These are phyloP conservation scores for Kodamaea derodonti DNA, from an alignment of 1,139 yeast species.

Conservation along the genomic window DNA sequence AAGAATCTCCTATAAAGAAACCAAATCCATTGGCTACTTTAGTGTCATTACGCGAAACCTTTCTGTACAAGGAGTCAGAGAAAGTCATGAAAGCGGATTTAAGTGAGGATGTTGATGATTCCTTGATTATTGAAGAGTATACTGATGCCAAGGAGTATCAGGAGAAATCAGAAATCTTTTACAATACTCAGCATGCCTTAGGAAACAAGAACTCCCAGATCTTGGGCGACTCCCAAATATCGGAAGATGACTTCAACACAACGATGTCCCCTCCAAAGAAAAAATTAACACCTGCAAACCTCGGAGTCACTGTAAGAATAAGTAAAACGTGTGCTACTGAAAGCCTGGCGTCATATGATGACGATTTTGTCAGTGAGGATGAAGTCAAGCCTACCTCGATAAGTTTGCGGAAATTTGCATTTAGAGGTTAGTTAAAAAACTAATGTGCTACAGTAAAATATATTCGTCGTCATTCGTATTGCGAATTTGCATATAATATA, in stretches of 20 bases:
- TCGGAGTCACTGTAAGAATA: background rate
- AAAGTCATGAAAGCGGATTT: no score
- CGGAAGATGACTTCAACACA: no score
- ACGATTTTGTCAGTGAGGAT: constrained; percentile 7
- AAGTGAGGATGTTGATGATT: constrained; percentile 10
- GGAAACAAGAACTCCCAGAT: no score
- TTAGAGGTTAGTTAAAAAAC: constrained; percentile 12
- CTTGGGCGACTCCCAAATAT: no score
- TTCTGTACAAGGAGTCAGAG: constrained; percentile 20
- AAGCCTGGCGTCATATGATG: constrained; percentile 5
- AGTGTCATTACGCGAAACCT: constrained; percentile 24
- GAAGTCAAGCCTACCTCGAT: constrained; percentile 1
- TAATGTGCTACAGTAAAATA: no score
- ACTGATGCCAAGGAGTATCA: no score
- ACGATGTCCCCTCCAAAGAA: no score
- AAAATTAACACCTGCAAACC: constrained; percentile 1
- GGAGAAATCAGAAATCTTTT: no score
- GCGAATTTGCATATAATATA: no score
- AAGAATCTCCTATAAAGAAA: constrained; percentile 39
- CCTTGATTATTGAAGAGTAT: no score
- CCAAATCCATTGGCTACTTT: constrained; percentile 8
- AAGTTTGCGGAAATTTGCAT: constrained; percentile 18
- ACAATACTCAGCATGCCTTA: no score
- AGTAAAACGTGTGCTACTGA: constrained; percentile 2
- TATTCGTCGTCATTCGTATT: no score